Evolutionary conservation across 192 early-diverging fungal genomes (phyloP).

Genomic region (Gryganskiella cystojenkinii): DNA sequence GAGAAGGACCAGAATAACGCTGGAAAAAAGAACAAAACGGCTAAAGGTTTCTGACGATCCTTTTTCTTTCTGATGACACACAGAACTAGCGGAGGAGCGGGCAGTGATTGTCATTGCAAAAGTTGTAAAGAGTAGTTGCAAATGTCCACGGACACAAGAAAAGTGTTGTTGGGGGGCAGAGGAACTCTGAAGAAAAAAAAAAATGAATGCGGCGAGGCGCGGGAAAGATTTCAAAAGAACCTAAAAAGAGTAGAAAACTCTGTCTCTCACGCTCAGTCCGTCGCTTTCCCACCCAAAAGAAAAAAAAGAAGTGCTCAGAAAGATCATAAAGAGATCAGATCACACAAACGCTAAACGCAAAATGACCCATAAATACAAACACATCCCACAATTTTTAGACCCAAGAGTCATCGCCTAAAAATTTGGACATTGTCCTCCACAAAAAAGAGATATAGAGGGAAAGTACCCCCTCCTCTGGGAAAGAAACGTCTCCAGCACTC

Average conservation of each 20-base stretch:
- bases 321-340: conserved; percentile 20
- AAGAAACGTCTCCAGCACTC: no score
- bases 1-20: conserved; percentile 17
- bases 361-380: conserved; percentile 19
- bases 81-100: not conserved
- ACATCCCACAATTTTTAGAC: not conserved
- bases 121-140: no score
- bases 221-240: no score
- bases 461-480: no score
- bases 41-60: not conserved
- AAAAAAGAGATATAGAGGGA: not conserved
- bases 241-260: not conserved
- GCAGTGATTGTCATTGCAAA: not conserved
- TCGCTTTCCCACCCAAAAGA: not conserved
- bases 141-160: no score
- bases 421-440: not conserved
- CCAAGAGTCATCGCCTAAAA: conserved; percentile 2
- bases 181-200: no score
- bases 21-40: not conserved
- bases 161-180: no score
- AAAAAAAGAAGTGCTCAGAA: not conserved
- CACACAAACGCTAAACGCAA: conserved; percentile 19
- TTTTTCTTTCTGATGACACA: not conserved
- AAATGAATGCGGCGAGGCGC: no score
- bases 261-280: conserved; percentile 14